phyloP scores from a whole-genome alignment of 75 land plant genomes.

The Sequoia sempervirens region DNA sequence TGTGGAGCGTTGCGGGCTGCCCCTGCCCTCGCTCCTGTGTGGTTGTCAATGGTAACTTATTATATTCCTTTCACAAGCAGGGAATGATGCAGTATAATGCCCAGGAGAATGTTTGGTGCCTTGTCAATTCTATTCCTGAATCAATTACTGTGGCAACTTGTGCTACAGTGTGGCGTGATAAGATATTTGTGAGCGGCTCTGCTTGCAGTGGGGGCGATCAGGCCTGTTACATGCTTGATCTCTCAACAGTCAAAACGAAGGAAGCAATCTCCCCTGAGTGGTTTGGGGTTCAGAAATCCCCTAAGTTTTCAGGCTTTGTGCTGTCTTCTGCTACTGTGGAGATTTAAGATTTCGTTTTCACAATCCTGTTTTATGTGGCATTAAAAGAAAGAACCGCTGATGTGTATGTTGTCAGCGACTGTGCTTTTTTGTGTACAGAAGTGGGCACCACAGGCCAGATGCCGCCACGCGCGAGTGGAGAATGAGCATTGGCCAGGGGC shows the following conservation, averaged over 20 bases:
- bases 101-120: constrained; percentile 3
- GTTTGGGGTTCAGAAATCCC: constrained; percentile 12
- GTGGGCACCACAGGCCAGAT: background rate
- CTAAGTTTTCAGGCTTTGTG: constrained; percentile 15
- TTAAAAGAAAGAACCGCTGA: no score
- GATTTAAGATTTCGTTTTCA: constrained; percentile 3
- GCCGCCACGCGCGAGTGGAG: background rate
- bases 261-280: background rate
- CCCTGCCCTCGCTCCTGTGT: background rate
- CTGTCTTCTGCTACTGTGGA: constrained; percentile 8
- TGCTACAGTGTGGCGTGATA: background rate
- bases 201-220: background rate
- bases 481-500: no score
- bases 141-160: background rate
- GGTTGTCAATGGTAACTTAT: background rate
- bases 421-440: background rate
- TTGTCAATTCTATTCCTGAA: constrained; percentile 11
- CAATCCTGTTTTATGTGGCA: no score
- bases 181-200: constrained; percentile 13
- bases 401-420: no score
- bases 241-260: background rate
- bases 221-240: background rate
- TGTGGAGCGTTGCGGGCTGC: constrained; percentile 23
- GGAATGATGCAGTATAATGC: constrained; percentile 7
- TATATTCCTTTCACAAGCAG: constrained; percentile 2